Evolutionary conservation across 108 stramenopile genomes (phyloP), one percentile per base, ranked within the genome.

Genomic region (Seminavis robusta): DNA sequence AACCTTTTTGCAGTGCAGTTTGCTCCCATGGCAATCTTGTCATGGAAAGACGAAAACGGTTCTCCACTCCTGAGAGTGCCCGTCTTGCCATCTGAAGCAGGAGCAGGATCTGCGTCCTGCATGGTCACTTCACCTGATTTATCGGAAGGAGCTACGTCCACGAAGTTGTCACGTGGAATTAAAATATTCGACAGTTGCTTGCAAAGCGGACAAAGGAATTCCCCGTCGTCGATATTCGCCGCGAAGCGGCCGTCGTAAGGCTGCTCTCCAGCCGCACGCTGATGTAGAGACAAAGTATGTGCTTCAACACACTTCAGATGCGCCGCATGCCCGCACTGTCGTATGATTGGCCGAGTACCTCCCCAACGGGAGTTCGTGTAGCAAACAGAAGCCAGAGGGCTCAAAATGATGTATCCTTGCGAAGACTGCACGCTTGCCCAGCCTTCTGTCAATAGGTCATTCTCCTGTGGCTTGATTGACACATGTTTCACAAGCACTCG

Each of bases 141-240:
- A n/a, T n/a, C n/a, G n/a, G n/a, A n/a, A n/a, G n/a, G n/a, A n/a
- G n/a, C n/a, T n/a, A n/a, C n/a, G n/a, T n/a, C n/a, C n/a, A n/a
- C n/a, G n/a, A n/a, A n/a, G n/a, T n/a, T n/a, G 31, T 94, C 81
- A 39, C 88, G 76, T 9, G 98, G 96, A 54, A 98, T 80, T 33
- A 97, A 70, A 37, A 92, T 81, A 61, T 98, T 98, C 32, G 90
- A 90, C 1, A 98, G 82, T 63, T 87, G 85, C 56, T 98, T 97
- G 77, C 98, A 98, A 19, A 98, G 75, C 0, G 98, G 98, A 63
- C 98, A 98, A 4, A 98, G 52, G 60, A 93, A 95, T 67, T 98
- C 96, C 17, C 94, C 86, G 33, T 93, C 82, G 37, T 76, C 67
- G 42, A 95, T 90, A 61, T 97, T 94, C 7, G 96, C 90, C 36